Percentiles rank a stretch among this genome's conserved stretches.
These are phyloP conservation scores for Mycogone perniciosa DNA, from an alignment of 2,329 filamentous ascomycete genomes.

Conservation along the genomic window DNA sequence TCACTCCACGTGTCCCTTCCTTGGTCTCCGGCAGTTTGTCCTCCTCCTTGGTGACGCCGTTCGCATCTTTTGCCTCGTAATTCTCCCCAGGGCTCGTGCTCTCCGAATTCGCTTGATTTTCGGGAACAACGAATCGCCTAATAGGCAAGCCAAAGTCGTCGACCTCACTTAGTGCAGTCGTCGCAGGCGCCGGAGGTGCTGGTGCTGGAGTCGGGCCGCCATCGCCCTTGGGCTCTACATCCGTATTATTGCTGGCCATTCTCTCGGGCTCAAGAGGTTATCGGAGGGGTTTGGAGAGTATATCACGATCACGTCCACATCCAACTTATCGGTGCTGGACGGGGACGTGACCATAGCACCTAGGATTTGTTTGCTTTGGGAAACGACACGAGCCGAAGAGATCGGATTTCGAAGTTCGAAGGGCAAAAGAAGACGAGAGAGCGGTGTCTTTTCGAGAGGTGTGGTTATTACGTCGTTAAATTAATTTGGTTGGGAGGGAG, in stretches of 20 bases:
- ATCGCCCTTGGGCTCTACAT: constrained; percentile 21
- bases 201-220: constrained; percentile 5
- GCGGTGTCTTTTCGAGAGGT: no score
- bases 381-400: no score
- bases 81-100: background rate
- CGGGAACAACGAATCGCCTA: constrained; percentile 39
- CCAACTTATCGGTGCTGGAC: constrained; percentile 15
- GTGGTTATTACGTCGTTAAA: no score
- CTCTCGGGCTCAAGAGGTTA: constrained; percentile 7
- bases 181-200: constrained; percentile 24
- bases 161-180: constrained; percentile 35
- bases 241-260: constrained; percentile 20
- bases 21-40: background rate
- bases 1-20: background rate
- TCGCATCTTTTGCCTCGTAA: constrained; percentile 6
- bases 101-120: constrained; percentile 17
- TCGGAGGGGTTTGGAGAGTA: constrained; percentile 4
- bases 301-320: constrained; percentile 20
- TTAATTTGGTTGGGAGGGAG: no score
- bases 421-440: no score
- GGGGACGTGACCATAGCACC: constrained; percentile 10
- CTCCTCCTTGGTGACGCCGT: constrained; percentile 13
- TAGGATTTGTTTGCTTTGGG: background rate
- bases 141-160: constrained; percentile 69
- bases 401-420: no score